These are phyloP conservation scores for Lactuca saligna DNA, from an alignment of 129 eudicot genomes.

Conservation along the genomic window DNA sequence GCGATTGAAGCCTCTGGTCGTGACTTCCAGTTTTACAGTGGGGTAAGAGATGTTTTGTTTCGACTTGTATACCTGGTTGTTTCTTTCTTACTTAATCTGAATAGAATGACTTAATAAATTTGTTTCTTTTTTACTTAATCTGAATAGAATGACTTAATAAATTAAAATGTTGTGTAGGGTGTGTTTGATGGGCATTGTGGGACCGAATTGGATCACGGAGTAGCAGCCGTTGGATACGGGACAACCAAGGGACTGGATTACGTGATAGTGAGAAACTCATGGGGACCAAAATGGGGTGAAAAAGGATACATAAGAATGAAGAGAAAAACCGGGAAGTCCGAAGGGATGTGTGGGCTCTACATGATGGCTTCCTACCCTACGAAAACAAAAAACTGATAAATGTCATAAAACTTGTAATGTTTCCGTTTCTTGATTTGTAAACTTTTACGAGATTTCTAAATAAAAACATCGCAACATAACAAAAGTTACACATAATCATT, in stretches of 20 bases:
- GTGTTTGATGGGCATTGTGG: conserved; percentile 86
- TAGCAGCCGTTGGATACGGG: conserved; percentile 88
- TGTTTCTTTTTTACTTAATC: too few species aligned
- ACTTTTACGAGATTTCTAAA: background rate
- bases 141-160: too few species aligned
- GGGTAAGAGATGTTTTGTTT: conserved; percentile 41
- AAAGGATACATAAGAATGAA: conserved; percentile 85
- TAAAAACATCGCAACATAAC: conserved; percentile 17
- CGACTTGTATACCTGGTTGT: too few species aligned
- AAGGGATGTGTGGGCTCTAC: conserved; percentile 75
- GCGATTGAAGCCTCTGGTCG: conserved; percentile 91
- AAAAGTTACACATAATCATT: background rate
- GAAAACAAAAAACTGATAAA: conserved; percentile 27
- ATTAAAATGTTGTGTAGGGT: conserved; percentile 44
- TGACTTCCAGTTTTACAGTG: conserved; percentile 90
- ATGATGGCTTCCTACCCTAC: conserved; percentile 88
- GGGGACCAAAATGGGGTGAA: conserved; percentile 91
- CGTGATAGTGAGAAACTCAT: conserved; percentile 70
- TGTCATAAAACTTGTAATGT: conserved; percentile 9
- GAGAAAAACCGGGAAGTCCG: conserved; percentile 66
- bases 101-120: background rate
- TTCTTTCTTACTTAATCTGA: too few species aligned
- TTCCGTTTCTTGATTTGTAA: conserved; percentile 4
- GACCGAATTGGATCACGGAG: conserved; percentile 76
- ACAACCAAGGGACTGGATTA: conserved; percentile 53